Conservation (phyloP, 2,329 filamentous ascomycete species). For the Didymella sp. region DNA sequence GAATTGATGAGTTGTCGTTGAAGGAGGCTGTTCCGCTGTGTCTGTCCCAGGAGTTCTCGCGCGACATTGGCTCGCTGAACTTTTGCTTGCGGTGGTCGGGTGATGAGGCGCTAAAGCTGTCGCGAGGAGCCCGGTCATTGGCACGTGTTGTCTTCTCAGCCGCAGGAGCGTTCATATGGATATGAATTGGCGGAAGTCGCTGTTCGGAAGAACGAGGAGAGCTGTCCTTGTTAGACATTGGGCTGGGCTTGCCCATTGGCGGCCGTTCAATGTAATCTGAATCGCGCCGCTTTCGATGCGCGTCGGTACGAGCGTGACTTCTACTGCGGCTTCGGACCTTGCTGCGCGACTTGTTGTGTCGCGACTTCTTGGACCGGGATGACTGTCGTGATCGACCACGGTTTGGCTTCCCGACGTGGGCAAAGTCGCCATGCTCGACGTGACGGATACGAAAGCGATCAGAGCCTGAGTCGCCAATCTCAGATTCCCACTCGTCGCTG, state of each 20-base stretch:
- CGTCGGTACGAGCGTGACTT: constrained; percentile 19
- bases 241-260: constrained; percentile 29
- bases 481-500: constrained; percentile 26
- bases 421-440: constrained; percentile 33
- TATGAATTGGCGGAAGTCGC: constrained; percentile 30
- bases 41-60: constrained; percentile 26
- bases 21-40: constrained; percentile 35
- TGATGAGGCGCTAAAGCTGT: constrained; percentile 20
- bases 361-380: constrained; percentile 19
- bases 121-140: constrained; percentile 17
- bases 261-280: constrained; percentile 24
- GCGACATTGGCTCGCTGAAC: constrained; percentile 25
- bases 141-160: constrained; percentile 21
- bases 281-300: constrained; percentile 19
- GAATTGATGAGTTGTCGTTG: constrained; percentile 26
- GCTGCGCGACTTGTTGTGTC: constrained; percentile 20
- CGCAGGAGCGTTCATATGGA: constrained; percentile 26
- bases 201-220: constrained; percentile 29
- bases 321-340: constrained; percentile 21
- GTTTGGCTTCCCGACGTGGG: constrained; percentile 19
- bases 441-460: constrained; percentile 23
- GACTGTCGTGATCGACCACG: constrained; percentile 25
- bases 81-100: constrained; percentile 15
- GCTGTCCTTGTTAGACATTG: constrained; percentile 20
- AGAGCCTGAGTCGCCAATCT: constrained; percentile 25